phyloP scores from a whole-genome alignment of 495 filamentous ascomycete genomes.

The Trichodelitschia bisporula region DNA sequence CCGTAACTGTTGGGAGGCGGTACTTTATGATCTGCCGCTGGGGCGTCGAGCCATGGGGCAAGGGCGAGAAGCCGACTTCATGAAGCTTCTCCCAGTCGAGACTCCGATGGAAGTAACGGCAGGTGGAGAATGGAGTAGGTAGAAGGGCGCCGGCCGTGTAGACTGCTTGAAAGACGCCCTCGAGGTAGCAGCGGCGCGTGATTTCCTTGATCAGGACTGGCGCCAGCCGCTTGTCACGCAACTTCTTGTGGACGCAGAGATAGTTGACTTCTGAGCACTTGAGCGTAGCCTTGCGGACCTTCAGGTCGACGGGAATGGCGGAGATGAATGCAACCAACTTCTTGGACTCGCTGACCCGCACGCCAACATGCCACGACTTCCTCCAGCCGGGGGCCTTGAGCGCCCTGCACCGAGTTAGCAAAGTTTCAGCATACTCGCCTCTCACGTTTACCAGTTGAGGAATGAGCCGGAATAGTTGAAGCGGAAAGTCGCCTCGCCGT shows the following conservation, averaged over 20 bases:
- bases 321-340: constrained; percentile 90
- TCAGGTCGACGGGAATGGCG: constrained; percentile 60
- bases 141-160: constrained; percentile 83
- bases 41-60: constrained; percentile 60
- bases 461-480: constrained; percentile 84
- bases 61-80: constrained; percentile 71
- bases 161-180: constrained; percentile 74
- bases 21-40: constrained; percentile 58
- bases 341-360: constrained; percentile 48
- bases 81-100: constrained; percentile 89
- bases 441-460: constrained; percentile 46
- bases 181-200: constrained; percentile 64
- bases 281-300: constrained; percentile 49
- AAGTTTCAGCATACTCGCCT: constrained; percentile 8
- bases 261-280: constrained; percentile 87
- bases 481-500: constrained; percentile 86
- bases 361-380: constrained; percentile 86
- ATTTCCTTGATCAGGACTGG: constrained; percentile 94
- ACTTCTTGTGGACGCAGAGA: constrained; percentile 92
- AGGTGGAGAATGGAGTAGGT: constrained; percentile 73
- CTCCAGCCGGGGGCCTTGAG: constrained; percentile 88
- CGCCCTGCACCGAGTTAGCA: no score
- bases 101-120: constrained; percentile 80
- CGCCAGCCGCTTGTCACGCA: constrained; percentile 72
- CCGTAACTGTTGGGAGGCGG: constrained; percentile 42